Conservation (phyloP, 352 stramenopile genomes). For the Phytophthora hybrid region DNA sequence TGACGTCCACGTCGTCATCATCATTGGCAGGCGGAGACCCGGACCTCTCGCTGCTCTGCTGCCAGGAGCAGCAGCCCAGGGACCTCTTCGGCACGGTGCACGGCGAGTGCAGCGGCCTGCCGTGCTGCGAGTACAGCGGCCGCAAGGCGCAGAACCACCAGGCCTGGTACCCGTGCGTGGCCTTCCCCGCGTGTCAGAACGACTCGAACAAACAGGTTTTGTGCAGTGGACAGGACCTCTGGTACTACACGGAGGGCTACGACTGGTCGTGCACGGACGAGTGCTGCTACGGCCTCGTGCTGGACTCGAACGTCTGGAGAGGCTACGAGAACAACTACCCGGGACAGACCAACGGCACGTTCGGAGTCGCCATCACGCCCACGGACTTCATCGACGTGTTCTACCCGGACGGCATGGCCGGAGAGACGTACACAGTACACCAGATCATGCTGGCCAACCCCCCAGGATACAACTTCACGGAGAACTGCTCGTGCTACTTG, state of each 20-base stretch:
- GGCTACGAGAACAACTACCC: slow-evolving; percentile 63
- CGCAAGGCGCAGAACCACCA: slow-evolving; percentile 73
- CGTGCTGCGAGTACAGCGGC: slow-evolving; percentile 79
- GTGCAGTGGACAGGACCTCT: slow-evolving; percentile 58
- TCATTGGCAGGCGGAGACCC: slow-evolving; percentile 34
- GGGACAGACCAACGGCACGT: slow-evolving; percentile 79
- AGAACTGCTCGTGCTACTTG: slow-evolving; percentile 55
- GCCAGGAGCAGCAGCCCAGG: slow-evolving; percentile 45
- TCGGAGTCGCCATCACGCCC: slow-evolving; percentile 77
- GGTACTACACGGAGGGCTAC: slow-evolving; percentile 61
- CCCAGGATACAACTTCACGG: slow-evolving; percentile 68
- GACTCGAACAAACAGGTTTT: slow-evolving; percentile 73
- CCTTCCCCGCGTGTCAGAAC: slow-evolving; percentile 80
- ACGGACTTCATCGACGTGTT: slow-evolving; percentile 77
- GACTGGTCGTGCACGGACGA: slow-evolving; percentile 75
- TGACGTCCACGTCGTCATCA: slow-evolving; percentile 27
- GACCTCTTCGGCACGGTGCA: slow-evolving; percentile 68
- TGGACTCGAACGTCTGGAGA: slow-evolving; percentile 81
- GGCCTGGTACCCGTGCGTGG: slow-evolving; percentile 84
- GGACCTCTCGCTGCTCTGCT: slow-evolving; percentile 62
- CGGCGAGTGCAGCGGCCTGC: slow-evolving; percentile 79
- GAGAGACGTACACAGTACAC: slow-evolving; percentile 64
- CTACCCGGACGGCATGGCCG: slow-evolving; percentile 48
- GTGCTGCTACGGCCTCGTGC: slow-evolving; percentile 73
- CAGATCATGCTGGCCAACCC: slow-evolving; percentile 84